Evolutionary conservation across 306 rosid species (phyloP), one percentile per base, ranked within the genome.

Genomic region (Quillaja saponaria): DNA sequence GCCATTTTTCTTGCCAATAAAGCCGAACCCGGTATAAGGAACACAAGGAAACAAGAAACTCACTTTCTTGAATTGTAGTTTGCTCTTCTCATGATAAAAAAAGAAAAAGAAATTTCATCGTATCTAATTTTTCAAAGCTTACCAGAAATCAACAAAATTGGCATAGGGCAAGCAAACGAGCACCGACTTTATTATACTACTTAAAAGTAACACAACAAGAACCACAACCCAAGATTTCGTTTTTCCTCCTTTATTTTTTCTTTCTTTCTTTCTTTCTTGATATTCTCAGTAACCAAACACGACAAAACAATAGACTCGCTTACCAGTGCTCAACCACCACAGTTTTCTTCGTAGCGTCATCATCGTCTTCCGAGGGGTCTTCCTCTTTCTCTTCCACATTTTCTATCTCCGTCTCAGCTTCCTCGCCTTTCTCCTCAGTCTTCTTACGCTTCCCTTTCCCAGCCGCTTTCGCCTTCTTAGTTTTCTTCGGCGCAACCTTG

Each of bases 321-420:
- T 38, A 82, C 87, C 87, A 82, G 67, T 72, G 81, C 62, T 82
- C 87, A 63, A 82, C 71, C 66, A 78, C 68, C 17, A 82, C 55
- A n/a, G 76, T 64, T 51, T 51, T 81, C 10, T 12, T 7, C 12
- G 12, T 12, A 2, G 44, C 44, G 2, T 39, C 44, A 39, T 7
- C 13, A 8, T 3, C 7, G 6, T 8, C 3, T 39, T 39, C 12
- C 13, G 10, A 8, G 44, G 44, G 2, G 5, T 39, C 12, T 2
- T 39, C 44, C 35, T 13, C 13, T 13, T 25, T 44, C 59, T 49
- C 11, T 13, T 47, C 61, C 11, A 25, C 58, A 11, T 13, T 20
- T 31, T 5, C 11, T 3, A 9, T 16, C 58, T 21, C 59, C 0
- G 9, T 14, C 41, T 51, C 49, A 38, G 21, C 54, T 56, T 51